phyloP scores from a whole-genome alignment of 352 stramenopile species.

The Pythium periplocum region DNA sequence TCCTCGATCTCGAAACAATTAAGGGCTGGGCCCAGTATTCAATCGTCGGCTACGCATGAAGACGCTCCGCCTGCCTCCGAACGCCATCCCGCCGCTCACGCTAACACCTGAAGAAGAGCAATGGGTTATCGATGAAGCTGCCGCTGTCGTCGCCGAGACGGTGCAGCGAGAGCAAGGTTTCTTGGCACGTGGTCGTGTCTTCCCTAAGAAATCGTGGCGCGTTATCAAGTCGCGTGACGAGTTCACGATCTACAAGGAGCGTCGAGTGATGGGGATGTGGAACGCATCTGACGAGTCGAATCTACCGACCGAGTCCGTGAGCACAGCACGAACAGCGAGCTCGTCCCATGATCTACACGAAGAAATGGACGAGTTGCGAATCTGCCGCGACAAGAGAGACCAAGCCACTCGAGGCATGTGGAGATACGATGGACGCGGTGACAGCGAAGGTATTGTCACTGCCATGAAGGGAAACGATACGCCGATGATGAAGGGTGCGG shows the following conservation, averaged over 20 bases:
- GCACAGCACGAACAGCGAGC: background rate
- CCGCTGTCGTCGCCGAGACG: constrained; percentile 34
- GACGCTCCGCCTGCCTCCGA: constrained; percentile 38
- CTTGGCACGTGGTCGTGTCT: constrained; percentile 14
- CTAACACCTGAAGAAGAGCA: constrained; percentile 23
- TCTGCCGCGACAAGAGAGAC: no score
- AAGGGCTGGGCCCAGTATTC: background rate
- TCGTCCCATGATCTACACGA: background rate
- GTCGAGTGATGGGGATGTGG: background rate
- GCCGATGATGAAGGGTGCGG: constrained; percentile 35
- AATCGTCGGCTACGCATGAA: constrained; percentile 12
- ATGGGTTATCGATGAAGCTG: constrained; percentile 26
- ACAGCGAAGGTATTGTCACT: constrained; percentile 12
- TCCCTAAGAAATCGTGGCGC: constrained; percentile 31
- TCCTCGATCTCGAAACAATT: no score
- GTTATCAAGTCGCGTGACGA: constrained; percentile 21
- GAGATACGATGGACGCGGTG: constrained; percentile 6
- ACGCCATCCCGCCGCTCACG: constrained; percentile 25
- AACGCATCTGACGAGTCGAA: background rate
- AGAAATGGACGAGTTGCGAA: no score
- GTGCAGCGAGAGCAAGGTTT: constrained; percentile 34
- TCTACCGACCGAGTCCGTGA: background rate
- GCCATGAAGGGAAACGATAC: constrained; percentile 19
- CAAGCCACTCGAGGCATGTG: background rate
- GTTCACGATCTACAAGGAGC: constrained; percentile 28